A percentile compares a stretch with the other conserved stretches of the same genome.
Conservation (phyloP, 768 basidiomycete species). For the Lactifluus echinatus region DNA sequence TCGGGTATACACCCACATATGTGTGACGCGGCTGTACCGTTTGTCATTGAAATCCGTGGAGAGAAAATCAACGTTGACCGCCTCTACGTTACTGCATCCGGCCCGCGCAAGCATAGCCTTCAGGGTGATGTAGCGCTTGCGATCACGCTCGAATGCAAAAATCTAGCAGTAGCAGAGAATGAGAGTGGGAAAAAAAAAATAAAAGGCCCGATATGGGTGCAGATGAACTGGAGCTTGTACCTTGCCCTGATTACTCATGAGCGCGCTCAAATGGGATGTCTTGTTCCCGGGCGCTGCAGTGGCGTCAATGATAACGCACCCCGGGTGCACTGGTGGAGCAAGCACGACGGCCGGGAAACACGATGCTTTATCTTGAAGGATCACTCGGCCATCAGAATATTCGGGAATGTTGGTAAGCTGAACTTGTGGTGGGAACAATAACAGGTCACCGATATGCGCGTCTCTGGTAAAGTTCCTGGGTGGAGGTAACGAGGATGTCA, state of each 20-base stretch:
- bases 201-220: not conserved
- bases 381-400: conserved; percentile 73
- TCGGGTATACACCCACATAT: conserved; percentile 75
- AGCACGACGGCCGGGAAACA: conserved; percentile 91
- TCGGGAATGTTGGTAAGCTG: conserved; percentile 63
- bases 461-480: conserved; percentile 63
- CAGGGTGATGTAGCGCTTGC: conserved; percentile 72
- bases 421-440: conserved; percentile 61
- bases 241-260: conserved; percentile 78
- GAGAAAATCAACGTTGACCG: conserved; percentile 79
- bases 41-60: conserved; percentile 58
- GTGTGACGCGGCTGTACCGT: conserved; percentile 60
- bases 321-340: conserved; percentile 50
- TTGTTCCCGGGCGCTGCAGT: conserved; percentile 98
- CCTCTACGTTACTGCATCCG: conserved; percentile 68
- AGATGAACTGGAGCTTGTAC: conserved; percentile 32
- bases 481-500: not conserved
- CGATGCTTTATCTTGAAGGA: conserved; percentile 96
- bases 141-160: conserved; percentile 85
- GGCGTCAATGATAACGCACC: conserved; percentile 73
- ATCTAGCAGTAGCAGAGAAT: no score
- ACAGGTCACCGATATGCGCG: conserved; percentile 71
- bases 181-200: not conserved
- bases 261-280: conserved; percentile 85
- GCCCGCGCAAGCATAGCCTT: conserved; percentile 81